A percentile compares a stretch with the other conserved stretches of the same genome.
Evolutionary conservation across 805 yeast species (phyloP).

Genomic region (Kodamaea laetipori): DNA sequence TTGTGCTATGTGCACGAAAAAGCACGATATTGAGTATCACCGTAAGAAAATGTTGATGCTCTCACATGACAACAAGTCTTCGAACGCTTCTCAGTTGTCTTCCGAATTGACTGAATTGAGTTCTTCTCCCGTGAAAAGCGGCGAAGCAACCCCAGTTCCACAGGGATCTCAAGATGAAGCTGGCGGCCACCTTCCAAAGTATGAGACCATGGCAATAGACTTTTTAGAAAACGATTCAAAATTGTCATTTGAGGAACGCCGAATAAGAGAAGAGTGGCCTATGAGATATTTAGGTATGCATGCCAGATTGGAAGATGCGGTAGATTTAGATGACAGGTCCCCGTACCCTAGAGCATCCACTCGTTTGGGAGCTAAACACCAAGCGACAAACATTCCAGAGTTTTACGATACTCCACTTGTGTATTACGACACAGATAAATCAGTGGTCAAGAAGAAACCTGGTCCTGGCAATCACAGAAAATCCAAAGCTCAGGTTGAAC

Average conservation of each 20-base stretch:
- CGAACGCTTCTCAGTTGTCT: slow-evolving; percentile 39
- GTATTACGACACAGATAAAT: slow-evolving; percentile 55
- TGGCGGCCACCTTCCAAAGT: slow-evolving; percentile 41
- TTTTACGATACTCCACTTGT: slow-evolving; percentile 62
- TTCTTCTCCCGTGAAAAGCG: slow-evolving; percentile 3
- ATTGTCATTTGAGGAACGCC: slow-evolving; percentile 45
- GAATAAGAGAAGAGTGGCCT: slow-evolving; percentile 75
- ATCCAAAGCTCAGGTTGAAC: slow-evolving; percentile 10
- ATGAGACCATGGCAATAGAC: slow-evolving; percentile 58
- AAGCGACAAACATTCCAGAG: slow-evolving; percentile 63
- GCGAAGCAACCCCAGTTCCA: slow-evolving; percentile 1
- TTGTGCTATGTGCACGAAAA: slow-evolving; percentile 75
- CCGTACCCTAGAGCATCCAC: slow-evolving; percentile 83
- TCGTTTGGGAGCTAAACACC: slow-evolving; percentile 72
- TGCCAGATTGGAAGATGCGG: slow-evolving; percentile 71
- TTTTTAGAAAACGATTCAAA: slow-evolving; percentile 51
- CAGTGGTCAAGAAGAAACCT: slow-evolving; percentile 15
- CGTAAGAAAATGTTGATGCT: slow-evolving; percentile 43
- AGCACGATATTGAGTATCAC: slow-evolving; percentile 48
- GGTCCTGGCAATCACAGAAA: slow-evolving; percentile 7
- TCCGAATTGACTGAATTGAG: slow-evolving; percentile 20
- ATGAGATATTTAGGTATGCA: slow-evolving; percentile 79
- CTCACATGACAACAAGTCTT: slow-evolving; percentile 43
- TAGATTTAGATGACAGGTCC: slow-evolving; percentile 69
- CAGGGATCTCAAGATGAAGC: slow-evolving; percentile 10